Percentiles rank a stretch among this genome's conserved stretches.
Conservation (phyloP, 2,329 filamentous ascomycete species). For the Kalaharituber pfeilii region DNA sequence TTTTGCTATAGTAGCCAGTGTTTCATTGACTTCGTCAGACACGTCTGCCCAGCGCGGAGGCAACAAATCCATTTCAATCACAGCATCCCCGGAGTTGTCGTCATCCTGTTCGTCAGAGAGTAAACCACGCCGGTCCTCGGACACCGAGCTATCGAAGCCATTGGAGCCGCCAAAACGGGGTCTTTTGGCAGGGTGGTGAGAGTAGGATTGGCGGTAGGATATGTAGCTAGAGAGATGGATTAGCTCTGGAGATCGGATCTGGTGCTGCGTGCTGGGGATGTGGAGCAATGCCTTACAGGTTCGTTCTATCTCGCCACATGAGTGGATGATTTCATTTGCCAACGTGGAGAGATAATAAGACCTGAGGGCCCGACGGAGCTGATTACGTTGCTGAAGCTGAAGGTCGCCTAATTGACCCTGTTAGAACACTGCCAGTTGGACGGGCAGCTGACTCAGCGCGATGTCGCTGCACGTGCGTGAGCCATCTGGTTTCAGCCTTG, state of each 20-base stretch:
- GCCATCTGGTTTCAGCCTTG: too few relatives aligned
- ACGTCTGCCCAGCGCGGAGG: constrained; percentile 92
- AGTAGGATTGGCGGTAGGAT: constrained; percentile 96
- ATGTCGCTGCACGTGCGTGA: too few relatives aligned
- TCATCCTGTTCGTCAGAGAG: constrained; percentile 66
- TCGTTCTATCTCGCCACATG: constrained; percentile 99
- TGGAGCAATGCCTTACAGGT: constrained; percentile 62
- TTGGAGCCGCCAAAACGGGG: constrained; percentile 39
- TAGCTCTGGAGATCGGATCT: constrained; percentile 2
- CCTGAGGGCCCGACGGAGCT: constrained; percentile 25
- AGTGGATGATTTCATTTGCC: constrained; percentile 35
- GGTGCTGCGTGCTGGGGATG: constrained; percentile 13
- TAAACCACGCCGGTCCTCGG: constrained; percentile 60
- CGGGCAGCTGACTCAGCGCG: not conserved
- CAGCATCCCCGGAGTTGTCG: constrained; percentile 57
- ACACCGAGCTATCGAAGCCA: constrained; percentile 23
- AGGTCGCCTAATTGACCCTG: not conserved
- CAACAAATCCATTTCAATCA: constrained; percentile 96
- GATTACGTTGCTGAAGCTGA: not conserved
- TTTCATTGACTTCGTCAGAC: constrained; percentile 78
- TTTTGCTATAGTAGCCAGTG: constrained; percentile 60
- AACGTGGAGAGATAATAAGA: constrained; percentile 12
- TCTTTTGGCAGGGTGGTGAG: constrained; percentile 82
- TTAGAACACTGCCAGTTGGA: not conserved
- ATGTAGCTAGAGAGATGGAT: constrained; percentile 51